Evolutionary conservation across 192 early-diverging fungal genomes (phyloP).

Genomic region (Helicostylum pulchrum): DNA sequence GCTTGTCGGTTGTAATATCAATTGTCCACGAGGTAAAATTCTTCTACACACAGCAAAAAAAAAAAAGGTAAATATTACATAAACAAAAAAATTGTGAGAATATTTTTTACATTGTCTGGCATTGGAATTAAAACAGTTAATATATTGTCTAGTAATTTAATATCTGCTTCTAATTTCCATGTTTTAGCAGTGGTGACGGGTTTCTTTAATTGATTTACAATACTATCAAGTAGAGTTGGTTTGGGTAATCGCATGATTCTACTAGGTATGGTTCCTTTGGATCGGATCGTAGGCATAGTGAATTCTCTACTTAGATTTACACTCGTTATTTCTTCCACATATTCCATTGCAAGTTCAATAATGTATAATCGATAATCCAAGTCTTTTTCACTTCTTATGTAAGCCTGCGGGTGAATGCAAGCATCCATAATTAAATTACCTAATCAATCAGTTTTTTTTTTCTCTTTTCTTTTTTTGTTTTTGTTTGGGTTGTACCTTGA

Average conservation of each 20-base stretch:
- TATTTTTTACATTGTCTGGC: slow-evolving; percentile 8
- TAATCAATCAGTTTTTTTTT: slow-evolving; percentile 25
- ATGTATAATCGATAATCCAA: slow-evolving; percentile 65
- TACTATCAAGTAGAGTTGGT: slow-evolving; percentile 41
- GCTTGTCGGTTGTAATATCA: neutral
- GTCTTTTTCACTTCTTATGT: slow-evolving; percentile 52
- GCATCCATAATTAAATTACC: slow-evolving; percentile 63
- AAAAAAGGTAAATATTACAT: neutral
- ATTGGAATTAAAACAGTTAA: slow-evolving; percentile 7
- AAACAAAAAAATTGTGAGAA: neutral
- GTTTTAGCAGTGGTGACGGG: neutral
- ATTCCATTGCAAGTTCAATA: slow-evolving; percentile 62
- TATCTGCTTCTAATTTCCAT: slow-evolving; percentile 9
- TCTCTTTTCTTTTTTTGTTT: neutral
- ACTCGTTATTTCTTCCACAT: slow-evolving; percentile 61
- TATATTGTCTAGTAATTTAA: neutral
- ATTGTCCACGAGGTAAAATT: neutral
- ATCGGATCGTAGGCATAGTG: slow-evolving; percentile 47
- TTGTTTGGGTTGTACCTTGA: neutral
- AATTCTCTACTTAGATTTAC: slow-evolving; percentile 61
- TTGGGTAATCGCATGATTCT: slow-evolving; percentile 55
- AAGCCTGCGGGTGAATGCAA: slow-evolving; percentile 57
- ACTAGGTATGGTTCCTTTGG: slow-evolving; percentile 57
- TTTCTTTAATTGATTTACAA: neutral
- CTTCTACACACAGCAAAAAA: neutral